Percentiles rank a stretch among this genome's conserved stretches.
phyloP scores from a whole-genome alignment of 1,139 yeast genomes.

The Candida neerlandica region DNA sequence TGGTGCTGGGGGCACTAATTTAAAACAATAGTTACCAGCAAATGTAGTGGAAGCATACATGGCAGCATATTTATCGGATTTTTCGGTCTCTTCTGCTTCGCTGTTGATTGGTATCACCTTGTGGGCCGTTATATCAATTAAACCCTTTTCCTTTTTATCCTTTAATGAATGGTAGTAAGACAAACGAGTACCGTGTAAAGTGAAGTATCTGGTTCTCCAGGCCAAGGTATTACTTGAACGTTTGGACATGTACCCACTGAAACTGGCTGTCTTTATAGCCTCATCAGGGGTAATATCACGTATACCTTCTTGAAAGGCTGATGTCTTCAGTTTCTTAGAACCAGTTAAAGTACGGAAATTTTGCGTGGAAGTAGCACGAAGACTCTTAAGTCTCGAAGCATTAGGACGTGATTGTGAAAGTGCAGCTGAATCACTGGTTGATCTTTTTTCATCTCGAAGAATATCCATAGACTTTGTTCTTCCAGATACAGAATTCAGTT shows the following conservation, averaged over 20 bases:
- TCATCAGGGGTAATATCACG: constrained; percentile 74
- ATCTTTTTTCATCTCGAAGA: constrained; percentile 33
- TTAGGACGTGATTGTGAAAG: constrained; percentile 11
- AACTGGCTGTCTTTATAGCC: constrained; percentile 73
- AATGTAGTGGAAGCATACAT: constrained; percentile 92
- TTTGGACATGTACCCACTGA: constrained; percentile 95
- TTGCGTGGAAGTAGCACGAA: constrained; percentile 47
- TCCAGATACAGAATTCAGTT: constrained; percentile 30
- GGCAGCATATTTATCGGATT: constrained; percentile 76
- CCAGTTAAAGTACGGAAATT: constrained; percentile 46
- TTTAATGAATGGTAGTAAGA: constrained; percentile 82
- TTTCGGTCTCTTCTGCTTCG: constrained; percentile 61
- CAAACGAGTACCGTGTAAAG: constrained; percentile 88
- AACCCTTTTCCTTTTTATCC: constrained; percentile 85
- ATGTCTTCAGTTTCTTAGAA: constrained; percentile 65
- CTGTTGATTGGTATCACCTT: constrained; percentile 66
- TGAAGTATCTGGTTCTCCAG: constrained; percentile 90
- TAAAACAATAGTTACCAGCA: constrained; percentile 89
- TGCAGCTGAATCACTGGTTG: constrained; percentile 30
- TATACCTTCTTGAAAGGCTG: constrained; percentile 94
- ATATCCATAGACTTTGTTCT: constrained; percentile 12
- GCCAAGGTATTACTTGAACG: constrained; percentile 80
- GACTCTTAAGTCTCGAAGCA: constrained; percentile 39
- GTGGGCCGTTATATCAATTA: constrained; percentile 94
- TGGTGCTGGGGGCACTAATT: constrained; percentile 95